Percentiles rank a stretch among this genome's conserved stretches.
Evolutionary conservation across 1,284 basidiomycete species (phyloP).

Genomic region (Rhodotorula sp.): DNA sequence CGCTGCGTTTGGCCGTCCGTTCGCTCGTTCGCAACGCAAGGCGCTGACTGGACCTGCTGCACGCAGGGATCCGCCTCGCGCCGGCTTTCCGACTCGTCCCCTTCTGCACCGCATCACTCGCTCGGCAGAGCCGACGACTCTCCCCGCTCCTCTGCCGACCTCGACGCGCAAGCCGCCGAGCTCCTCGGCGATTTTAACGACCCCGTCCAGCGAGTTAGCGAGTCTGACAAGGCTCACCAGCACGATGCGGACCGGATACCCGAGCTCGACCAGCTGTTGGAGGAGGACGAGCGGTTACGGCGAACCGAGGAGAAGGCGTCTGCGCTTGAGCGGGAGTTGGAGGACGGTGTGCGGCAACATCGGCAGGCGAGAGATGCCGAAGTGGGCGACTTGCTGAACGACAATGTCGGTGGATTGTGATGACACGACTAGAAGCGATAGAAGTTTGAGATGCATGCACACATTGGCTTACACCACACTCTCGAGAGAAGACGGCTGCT

Average conservation of each 20-base stretch:
- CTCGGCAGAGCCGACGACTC: conserved; percentile 14
- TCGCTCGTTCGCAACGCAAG: too few species aligned
- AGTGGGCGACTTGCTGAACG: conserved; percentile 55
- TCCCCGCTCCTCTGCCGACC: conserved; percentile 3
- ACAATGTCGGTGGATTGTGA: neutral
- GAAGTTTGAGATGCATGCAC: too few species aligned
- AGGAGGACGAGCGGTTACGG: conserved; percentile 56
- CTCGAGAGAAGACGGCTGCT: too few species aligned
- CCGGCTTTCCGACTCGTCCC: too few species aligned
- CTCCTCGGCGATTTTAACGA: conserved; percentile 11
- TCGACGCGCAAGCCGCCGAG: conserved; percentile 17
- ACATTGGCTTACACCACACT: neutral
- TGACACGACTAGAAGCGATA: neutral
- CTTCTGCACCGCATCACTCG: conserved; percentile 15
- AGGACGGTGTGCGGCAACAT: conserved; percentile 53
- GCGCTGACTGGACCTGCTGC: too few species aligned
- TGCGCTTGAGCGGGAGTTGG: conserved; percentile 55
- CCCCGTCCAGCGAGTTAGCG: conserved; percentile 4
- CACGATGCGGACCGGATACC: conserved; percentile 22
- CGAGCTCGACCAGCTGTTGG: conserved; percentile 6
- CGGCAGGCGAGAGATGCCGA: conserved; percentile 48
- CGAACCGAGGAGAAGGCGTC: conserved; percentile 53
- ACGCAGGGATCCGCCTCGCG: too few species aligned
- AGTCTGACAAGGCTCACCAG: conserved; percentile 22
- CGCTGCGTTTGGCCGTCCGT: neutral